Base-by-base conservation (phyloP, 108 stramenopile genomes). In the Pseudonitzschia delicatissima region DNA sequence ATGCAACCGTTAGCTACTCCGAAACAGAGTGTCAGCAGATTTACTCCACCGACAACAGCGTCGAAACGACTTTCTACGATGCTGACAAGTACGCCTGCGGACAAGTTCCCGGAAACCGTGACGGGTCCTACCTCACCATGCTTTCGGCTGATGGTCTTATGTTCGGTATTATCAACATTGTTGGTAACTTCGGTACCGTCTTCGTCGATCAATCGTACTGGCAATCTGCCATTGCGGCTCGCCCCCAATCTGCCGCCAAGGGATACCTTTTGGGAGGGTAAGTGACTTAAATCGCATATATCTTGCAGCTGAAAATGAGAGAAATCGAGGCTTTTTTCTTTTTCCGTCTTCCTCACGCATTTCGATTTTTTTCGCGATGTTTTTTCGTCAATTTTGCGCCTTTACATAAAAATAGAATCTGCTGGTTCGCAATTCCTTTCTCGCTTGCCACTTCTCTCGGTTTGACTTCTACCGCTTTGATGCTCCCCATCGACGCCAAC, bases 181-280 rank as follows among this genome's bases (percentile, higher is more conserved):
- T 96, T 45, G 95, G 95, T 39, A 96, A 96, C 91, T 96, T 96
- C 58, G 95, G 95, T 11, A 96, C 95, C 49, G 95, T 96, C 67
- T 96, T 96, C 62, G 90, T 94, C 21, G 95, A 96, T 60, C 93
- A 96, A 67, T 87, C 87, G 1, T 96, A 96, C 88, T 96, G 95
- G 95, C 95, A 96, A 76, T 90, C 92, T 5, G 95, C 93, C 61
- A 96, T 96, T 57, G 95, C 95, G 25, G 95, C 95, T 48, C 81
- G 80, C 35, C 95, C 95, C 20, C 37, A 59, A 50, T 60, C 69
- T 55, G 93, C 95, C 18, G 86, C 90, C 33, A 83, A 82, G 72
- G 95, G 95, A n/a, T 96, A 96, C 82, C 66, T 96, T 40, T 85
- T 96, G 58, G 96, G 96, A 68, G 96, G 95, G 76, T 77, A 71